Conservation (phyloP, 2,329 filamentous ascomycete species). For the Aspergillus pseudoterreus region DNA sequence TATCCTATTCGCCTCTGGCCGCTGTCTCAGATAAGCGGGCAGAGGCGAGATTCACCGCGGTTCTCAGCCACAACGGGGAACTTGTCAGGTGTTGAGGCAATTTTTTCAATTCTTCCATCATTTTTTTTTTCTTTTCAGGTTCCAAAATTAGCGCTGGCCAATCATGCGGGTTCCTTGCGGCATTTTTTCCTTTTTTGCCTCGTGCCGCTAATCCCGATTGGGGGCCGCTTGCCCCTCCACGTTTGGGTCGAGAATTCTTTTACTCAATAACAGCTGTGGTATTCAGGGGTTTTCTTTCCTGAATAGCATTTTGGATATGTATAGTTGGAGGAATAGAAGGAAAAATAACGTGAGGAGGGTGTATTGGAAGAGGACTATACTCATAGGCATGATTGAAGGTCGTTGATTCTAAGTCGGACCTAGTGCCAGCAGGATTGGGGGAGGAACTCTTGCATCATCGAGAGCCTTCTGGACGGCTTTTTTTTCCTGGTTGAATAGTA, state of each 20-base stretch:
- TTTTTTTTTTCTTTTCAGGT: too few relatives aligned
- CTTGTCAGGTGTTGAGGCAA: conserved; percentile 2
- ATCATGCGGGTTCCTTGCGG: conserved; percentile 13
- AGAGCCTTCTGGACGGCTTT: background rate
- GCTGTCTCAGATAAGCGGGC: background rate
- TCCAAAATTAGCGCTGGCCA: conserved; percentile 17
- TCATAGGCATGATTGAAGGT: too few relatives aligned
- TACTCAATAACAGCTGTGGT: background rate
- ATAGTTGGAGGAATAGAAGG: background rate
- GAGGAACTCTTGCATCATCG: background rate
- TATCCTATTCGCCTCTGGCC: too few relatives aligned
- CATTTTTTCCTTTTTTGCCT: conserved; percentile 17
- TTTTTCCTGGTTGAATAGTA: too few relatives aligned
- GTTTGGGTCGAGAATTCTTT: background rate
- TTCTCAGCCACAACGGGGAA: background rate
- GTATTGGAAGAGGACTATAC: background rate
- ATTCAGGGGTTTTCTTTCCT: too few relatives aligned
- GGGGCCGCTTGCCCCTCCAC: conserved; percentile 1
- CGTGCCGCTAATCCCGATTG: conserved; percentile 4
- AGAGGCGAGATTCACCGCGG: background rate
- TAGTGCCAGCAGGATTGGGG: too few relatives aligned
- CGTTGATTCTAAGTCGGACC: background rate
- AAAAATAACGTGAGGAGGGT: background rate
- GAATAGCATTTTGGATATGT: background rate
- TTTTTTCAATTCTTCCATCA: conserved; percentile 5